Conservation (phyloP, 164 flowering plant species). For the Tetrastigma voinierianum region DNA sequence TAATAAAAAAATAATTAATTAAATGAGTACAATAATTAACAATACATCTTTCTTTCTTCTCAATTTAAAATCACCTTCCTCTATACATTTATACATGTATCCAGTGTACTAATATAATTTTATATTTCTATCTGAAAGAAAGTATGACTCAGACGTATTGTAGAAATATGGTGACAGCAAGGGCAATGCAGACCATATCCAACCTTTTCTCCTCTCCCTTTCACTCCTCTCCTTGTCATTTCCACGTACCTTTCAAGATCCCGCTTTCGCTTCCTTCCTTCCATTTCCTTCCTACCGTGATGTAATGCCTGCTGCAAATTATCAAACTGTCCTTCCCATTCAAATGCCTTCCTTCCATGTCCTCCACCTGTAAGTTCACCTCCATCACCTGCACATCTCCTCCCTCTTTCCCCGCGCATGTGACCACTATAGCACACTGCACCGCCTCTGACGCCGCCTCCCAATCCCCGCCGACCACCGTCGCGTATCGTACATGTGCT, state of each 20-base stretch:
- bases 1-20: too few species aligned
- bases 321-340: constrained; percentile 57
- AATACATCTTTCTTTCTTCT: too few species aligned
- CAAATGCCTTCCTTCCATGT: constrained; percentile 60
- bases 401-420: constrained; percentile 38
- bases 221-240: constrained; percentile 35
- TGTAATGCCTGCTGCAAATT: constrained; percentile 37
- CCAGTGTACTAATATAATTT: neutral
- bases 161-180: constrained; percentile 23
- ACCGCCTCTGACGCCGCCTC: constrained; percentile 20
- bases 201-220: constrained; percentile 35
- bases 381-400: constrained; percentile 56
- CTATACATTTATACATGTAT: too few species aligned
- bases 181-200: constrained; percentile 31
- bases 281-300: constrained; percentile 26
- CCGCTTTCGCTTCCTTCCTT: constrained; percentile 1
- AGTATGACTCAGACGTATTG: constrained; percentile 21
- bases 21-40: too few species aligned
- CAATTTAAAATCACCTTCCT: too few species aligned
- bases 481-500: constrained; percentile 40
- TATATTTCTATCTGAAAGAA: constrained; percentile 12
- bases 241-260: constrained; percentile 31
- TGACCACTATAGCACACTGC: constrained; percentile 41
- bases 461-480: constrained; percentile 23
- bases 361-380: constrained; percentile 67